phyloP scores from a whole-genome alignment of 257 asterid species.

The Primulina tabacum region DNA sequence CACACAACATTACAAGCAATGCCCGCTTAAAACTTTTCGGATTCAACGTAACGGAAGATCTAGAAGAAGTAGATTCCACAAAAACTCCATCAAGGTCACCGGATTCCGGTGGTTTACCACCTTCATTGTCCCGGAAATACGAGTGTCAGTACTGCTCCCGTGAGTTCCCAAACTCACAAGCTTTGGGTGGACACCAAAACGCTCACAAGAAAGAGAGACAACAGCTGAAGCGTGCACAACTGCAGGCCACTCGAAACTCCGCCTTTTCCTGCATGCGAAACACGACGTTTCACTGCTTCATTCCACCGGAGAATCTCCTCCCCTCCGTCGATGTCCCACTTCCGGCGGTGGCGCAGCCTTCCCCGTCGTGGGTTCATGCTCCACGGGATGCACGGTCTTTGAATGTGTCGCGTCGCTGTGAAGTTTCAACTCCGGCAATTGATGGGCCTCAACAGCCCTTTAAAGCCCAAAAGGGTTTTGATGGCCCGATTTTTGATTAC shows the following conservation, averaged over 20 bases:
- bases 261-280: slow-evolving; percentile 83
- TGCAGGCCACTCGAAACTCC: slow-evolving; percentile 82
- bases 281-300: slow-evolving; percentile 28
- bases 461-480: slow-evolving; percentile 54
- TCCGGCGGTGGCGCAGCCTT: background rate
- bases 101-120: too few relatives aligned
- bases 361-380: slow-evolving; percentile 68
- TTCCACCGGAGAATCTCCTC: too few relatives aligned
- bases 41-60: too few relatives aligned
- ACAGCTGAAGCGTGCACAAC: slow-evolving; percentile 83
- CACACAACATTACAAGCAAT: too few relatives aligned
- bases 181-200: slow-evolving; percentile 94
- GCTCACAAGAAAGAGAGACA: slow-evolving; percentile 52
- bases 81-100: too few relatives aligned
- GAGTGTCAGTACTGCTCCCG: slow-evolving; percentile 97
- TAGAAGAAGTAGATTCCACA: too few relatives aligned
- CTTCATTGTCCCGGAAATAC: slow-evolving; percentile 43
- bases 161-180: slow-evolving; percentile 93
- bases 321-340: background rate
- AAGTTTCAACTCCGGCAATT: too few relatives aligned
- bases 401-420: too few relatives aligned
- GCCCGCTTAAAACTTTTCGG: too few relatives aligned
- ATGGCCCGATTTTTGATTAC: slow-evolving; percentile 58
- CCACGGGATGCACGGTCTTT: slow-evolving; percentile 6
- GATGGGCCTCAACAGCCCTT: slow-evolving; percentile 51